phyloP scores from a whole-genome alignment of 2,329 filamentous ascomycete genomes.

The Phialophora tarda region DNA sequence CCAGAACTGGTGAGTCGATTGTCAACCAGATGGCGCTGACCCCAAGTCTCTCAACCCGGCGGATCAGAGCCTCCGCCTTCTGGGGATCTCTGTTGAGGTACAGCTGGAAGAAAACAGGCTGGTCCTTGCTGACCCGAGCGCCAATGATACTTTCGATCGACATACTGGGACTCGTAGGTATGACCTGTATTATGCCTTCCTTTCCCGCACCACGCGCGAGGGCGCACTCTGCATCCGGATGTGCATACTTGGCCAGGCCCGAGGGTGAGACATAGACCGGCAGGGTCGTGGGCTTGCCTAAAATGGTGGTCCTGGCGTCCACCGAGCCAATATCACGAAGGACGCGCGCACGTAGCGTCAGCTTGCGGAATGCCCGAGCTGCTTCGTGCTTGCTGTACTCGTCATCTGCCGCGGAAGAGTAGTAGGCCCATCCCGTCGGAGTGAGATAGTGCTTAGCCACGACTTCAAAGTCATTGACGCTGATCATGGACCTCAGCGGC shows the following conservation, averaged over 20 bases:
- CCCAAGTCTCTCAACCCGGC: slow-evolving; percentile 39
- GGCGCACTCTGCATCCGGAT: slow-evolving; percentile 45
- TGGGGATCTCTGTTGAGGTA: slow-evolving; percentile 59
- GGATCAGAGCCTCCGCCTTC: slow-evolving; percentile 56
- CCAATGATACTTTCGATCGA: slow-evolving; percentile 19
- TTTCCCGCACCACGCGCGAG: slow-evolving; percentile 46
- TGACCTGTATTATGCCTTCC: slow-evolving; percentile 39
- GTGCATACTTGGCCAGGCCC: slow-evolving; percentile 48
- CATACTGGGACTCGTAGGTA: slow-evolving; percentile 24
- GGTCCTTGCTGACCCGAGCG: slow-evolving; percentile 19
- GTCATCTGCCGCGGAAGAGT: slow-evolving; percentile 29
- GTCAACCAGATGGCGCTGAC: slow-evolving; percentile 38
- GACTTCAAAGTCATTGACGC: slow-evolving; percentile 48
- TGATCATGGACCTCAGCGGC: slow-evolving; percentile 45
- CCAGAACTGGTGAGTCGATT: slow-evolving; percentile 46
- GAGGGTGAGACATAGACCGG: slow-evolving; percentile 52
- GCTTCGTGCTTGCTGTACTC: slow-evolving; percentile 34
- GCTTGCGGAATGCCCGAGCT: slow-evolving; percentile 50
- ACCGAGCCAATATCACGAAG: slow-evolving; percentile 49
- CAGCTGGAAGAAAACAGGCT: slow-evolving; percentile 49
- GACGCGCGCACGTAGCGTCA: slow-evolving; percentile 56
- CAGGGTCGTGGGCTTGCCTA: slow-evolving; percentile 45
- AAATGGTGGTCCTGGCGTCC: slow-evolving; percentile 45
- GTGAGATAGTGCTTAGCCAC: slow-evolving; percentile 43
- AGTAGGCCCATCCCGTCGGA: slow-evolving; percentile 27